phyloP scores from a whole-genome alignment of 208 protist genomes.

The Trypanosoma lewisi region DNA sequence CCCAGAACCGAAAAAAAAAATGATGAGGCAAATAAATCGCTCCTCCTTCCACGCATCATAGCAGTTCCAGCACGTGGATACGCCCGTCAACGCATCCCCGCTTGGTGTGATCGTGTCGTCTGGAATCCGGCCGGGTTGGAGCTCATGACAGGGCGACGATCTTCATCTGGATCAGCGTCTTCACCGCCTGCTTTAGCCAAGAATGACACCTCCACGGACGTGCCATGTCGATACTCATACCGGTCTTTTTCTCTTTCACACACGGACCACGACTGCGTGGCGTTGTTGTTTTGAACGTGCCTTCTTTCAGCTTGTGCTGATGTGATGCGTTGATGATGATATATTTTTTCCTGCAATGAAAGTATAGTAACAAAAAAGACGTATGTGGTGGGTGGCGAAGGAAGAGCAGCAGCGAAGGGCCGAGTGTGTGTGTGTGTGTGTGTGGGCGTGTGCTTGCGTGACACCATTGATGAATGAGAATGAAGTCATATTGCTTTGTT shows the following conservation, averaged over 20 bases:
- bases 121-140: constrained; percentile 76
- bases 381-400: too few species aligned
- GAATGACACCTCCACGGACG: background rate
- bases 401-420: too few species aligned
- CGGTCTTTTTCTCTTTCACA: constrained; percentile 44
- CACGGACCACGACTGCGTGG: constrained; percentile 78
- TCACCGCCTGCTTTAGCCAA: background rate
- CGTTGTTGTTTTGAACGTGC: constrained; percentile 25
- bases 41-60: constrained; percentile 10
- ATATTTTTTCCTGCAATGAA: too few species aligned
- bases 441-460: too few species aligned
- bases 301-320: background rate
- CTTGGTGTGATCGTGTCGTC: constrained; percentile 84
- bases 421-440: too few species aligned
- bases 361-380: background rate
- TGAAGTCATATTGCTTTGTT: too few species aligned
- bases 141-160: constrained; percentile 38
- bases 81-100: constrained; percentile 49
- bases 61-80: constrained; percentile 28
- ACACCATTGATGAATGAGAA: too few species aligned
- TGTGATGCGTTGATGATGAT: background rate
- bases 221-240: constrained; percentile 39
- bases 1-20: background rate
- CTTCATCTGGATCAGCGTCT: constrained; percentile 7
- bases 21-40: background rate